Conservation (phyloP, 371 early-diverging fungal genomes). For the Haplosporangium sp. region DNA sequence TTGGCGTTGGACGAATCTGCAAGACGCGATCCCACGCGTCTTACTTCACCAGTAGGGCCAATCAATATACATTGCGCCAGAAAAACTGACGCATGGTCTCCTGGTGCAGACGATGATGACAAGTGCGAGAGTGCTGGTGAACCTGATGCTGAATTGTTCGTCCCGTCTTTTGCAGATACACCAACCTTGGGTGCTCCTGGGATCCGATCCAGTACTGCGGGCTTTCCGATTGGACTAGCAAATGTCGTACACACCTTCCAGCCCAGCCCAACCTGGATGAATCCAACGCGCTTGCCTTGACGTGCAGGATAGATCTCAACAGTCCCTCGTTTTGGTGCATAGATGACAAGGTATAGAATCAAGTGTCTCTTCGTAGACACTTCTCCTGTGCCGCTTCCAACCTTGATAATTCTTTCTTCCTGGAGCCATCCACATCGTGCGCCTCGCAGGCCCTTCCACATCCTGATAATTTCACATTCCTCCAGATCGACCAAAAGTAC, state of each 20-base stretch:
- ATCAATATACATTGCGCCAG: slow-evolving; percentile 65
- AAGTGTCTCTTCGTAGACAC: slow-evolving; percentile 45
- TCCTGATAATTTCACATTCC: slow-evolving; percentile 68
- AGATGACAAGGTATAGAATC: slow-evolving; percentile 66
- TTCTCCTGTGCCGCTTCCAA: neutral
- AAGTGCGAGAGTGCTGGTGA: slow-evolving; percentile 7
- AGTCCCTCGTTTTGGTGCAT: slow-evolving; percentile 67
- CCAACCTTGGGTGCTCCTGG: slow-evolving; percentile 58
- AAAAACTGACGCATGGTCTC: slow-evolving; percentile 32
- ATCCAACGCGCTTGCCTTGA: slow-evolving; percentile 69
- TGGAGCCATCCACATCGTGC: slow-evolving; percentile 74
- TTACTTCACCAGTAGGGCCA: slow-evolving; percentile 69
- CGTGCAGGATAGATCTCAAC: slow-evolving; percentile 70
- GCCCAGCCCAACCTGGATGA: slow-evolving; percentile 67
- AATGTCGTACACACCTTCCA: slow-evolving; percentile 61
- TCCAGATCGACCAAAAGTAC: slow-evolving; percentile 70
- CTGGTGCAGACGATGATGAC: neutral
- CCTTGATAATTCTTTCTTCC: slow-evolving; percentile 28
- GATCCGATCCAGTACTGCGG: slow-evolving; percentile 56
- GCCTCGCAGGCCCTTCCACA: slow-evolving; percentile 78
- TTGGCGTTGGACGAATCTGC: slow-evolving; percentile 10
- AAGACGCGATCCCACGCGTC: slow-evolving; percentile 27
- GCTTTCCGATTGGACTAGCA: slow-evolving; percentile 57
- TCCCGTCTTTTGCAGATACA: neutral
- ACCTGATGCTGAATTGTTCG: neutral